These are phyloP conservation scores for Erucastrum elatum DNA, from an alignment of 345 rosid genomes.

Conservation along the genomic window DNA sequence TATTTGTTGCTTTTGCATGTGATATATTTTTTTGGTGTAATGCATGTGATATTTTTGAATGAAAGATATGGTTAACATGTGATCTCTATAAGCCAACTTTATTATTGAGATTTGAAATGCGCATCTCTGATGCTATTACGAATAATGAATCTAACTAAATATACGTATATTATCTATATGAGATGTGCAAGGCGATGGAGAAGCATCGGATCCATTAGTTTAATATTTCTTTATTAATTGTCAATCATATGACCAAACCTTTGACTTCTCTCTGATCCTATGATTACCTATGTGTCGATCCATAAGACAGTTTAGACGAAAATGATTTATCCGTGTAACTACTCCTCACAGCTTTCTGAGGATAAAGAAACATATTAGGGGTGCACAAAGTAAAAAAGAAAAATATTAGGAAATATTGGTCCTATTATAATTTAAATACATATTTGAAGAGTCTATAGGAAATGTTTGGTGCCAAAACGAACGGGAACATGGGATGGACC, in stretches of 20 bases:
- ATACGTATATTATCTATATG: neutral
- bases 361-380: neutral
- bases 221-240: conserved; percentile 34
- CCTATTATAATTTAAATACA: conserved; percentile 1
- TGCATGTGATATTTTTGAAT: conserved; percentile 30
- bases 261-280: conserved; percentile 45
- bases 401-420: conserved; percentile 19
- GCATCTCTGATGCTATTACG: conserved; percentile 25
- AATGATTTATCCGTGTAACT: conserved; percentile 28
- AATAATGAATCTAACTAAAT: neutral
- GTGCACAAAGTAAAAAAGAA: neutral
- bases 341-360: conserved; percentile 14
- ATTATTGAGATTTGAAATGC: conserved; percentile 20
- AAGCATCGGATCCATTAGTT: conserved; percentile 44
- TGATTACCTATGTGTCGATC: conserved; percentile 39
- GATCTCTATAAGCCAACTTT: conserved; percentile 30
- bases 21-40: neutral
- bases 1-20: conserved; percentile 32
- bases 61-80: conserved; percentile 29
- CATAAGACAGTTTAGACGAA: conserved; percentile 14
- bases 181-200: conserved; percentile 11
- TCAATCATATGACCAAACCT: conserved; percentile 53
- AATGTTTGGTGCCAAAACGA: conserved; percentile 46
- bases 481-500: conserved; percentile 65
- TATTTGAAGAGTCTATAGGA: conserved; percentile 43